phyloP scores from a whole-genome alignment of 306 rosid species.

The Inga laurina region DNA sequence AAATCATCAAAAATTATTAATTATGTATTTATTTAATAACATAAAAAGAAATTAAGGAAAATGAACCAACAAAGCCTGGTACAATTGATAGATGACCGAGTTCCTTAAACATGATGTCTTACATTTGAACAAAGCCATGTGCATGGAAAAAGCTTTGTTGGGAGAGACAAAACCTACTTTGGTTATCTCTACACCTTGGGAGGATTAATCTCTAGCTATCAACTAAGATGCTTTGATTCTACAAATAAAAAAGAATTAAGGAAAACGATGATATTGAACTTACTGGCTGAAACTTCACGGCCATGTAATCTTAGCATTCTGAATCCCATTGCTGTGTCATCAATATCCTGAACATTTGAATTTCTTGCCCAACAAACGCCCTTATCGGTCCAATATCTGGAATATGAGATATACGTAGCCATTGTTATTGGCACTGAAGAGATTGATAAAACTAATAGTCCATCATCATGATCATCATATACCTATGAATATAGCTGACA shows the following conservation, averaged over 20 bases:
- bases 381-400: conserved; percentile 75
- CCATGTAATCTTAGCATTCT: conserved; percentile 78
- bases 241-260: background rate
- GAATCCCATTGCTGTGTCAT: conserved; percentile 94
- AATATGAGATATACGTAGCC: background rate
- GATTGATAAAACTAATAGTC: background rate
- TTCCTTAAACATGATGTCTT: too few relatives aligned
- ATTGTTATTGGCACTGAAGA: background rate
- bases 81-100: too few relatives aligned
- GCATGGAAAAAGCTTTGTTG: too few relatives aligned
- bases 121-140: too few relatives aligned
- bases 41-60: background rate
- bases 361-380: conserved; percentile 91
- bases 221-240: too few relatives aligned
- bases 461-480: background rate
- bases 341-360: conserved; percentile 74
- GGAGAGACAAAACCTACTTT: too few relatives aligned
- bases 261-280: background rate
- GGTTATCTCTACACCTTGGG: too few relatives aligned
- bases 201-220: too few relatives aligned
- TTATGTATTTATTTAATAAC: background rate
- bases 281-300: conserved; percentile 66
- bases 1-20: conserved; percentile 19
- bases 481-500: conserved; percentile 64
- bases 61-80: too few relatives aligned